Conservation (phyloP, 2,329 filamentous ascomycete genomes). For the Aspergillus brasiliensis region DNA sequence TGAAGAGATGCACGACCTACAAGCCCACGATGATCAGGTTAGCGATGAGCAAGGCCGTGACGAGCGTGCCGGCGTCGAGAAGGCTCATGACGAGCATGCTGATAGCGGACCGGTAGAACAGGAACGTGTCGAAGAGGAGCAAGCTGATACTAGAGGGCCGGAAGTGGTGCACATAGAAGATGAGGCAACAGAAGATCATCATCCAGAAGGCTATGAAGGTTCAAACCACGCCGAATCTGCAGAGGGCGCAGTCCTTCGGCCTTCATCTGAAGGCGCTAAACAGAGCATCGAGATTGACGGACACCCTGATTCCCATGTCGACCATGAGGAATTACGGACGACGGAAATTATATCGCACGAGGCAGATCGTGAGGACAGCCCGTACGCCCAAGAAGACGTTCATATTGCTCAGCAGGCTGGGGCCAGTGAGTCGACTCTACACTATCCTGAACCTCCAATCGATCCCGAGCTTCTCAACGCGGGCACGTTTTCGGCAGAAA, state of each 20-base stretch:
- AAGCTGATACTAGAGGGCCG: not conserved
- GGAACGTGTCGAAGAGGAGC: not conserved
- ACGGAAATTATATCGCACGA: slow-evolving; percentile 4
- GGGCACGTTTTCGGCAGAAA: not conserved
- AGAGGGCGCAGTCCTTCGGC: not conserved
- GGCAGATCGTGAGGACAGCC: slow-evolving; percentile 18
- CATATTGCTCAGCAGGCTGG: slow-evolving; percentile 14
- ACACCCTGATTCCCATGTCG: not conserved
- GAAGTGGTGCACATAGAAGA: not conserved
- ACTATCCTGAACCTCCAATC: slow-evolving; percentile 6
- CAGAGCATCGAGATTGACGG: not conserved
- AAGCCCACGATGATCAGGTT: no score
- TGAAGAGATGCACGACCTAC: not conserved
- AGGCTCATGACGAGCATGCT: not conserved
- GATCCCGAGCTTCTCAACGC: slow-evolving; percentile 15
- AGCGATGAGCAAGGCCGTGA: no score
- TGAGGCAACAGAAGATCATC: not conserved
- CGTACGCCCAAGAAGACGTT: slow-evolving; percentile 18
- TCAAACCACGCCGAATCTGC: not conserved
- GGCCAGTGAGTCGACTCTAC: not conserved
- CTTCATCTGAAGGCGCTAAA: not conserved
- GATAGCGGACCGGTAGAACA: no score
- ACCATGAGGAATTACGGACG: slow-evolving; percentile 3
- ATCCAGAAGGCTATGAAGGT: not conserved
- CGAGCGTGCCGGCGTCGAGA: no score